Conservation (phyloP, 1,284 basidiomycete species). For the Sporisorium scitamineum region DNA sequence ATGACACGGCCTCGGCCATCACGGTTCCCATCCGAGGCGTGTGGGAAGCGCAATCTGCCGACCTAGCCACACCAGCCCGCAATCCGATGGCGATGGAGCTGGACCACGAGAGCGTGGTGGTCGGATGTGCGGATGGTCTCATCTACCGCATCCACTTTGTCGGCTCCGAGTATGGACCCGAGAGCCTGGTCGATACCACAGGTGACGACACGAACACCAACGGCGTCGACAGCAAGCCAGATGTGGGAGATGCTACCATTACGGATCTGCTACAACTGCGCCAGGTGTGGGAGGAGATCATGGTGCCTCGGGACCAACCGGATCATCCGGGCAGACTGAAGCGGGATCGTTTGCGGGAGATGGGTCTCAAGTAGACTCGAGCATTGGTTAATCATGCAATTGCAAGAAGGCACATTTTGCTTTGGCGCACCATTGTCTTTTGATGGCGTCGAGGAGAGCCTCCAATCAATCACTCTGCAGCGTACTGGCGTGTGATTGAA, state of each 20-base stretch:
- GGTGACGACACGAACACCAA: neutral
- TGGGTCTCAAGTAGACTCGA: conserved; percentile 42
- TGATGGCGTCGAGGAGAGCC: neutral
- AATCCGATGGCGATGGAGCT: conserved; percentile 63
- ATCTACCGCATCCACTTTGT: conserved; percentile 62
- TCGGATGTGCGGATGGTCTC: conserved; percentile 59
- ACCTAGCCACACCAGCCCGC: conserved; percentile 43
- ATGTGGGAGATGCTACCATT: conserved; percentile 55
- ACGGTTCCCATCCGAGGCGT: conserved; percentile 55
- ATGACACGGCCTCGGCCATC: neutral
- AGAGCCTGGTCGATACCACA: conserved; percentile 12
- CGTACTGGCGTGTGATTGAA: neutral
- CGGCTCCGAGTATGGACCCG: conserved; percentile 44
- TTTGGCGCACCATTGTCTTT: too few species aligned
- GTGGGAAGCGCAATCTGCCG: conserved; percentile 46
- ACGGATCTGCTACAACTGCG: conserved; percentile 51
- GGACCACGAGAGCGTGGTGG: conserved; percentile 60
- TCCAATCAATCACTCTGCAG: too few species aligned
- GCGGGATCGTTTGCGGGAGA: conserved; percentile 22
- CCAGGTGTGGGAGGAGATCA: conserved; percentile 58
- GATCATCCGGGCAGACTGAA: conserved; percentile 49
- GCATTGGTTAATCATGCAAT: neutral
- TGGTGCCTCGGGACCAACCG: conserved; percentile 43
- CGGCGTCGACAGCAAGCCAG: neutral
- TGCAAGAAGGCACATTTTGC: too few species aligned